Conservation (phyloP, 1,139 yeast species). For the Lizanozyma gosingica region DNA sequence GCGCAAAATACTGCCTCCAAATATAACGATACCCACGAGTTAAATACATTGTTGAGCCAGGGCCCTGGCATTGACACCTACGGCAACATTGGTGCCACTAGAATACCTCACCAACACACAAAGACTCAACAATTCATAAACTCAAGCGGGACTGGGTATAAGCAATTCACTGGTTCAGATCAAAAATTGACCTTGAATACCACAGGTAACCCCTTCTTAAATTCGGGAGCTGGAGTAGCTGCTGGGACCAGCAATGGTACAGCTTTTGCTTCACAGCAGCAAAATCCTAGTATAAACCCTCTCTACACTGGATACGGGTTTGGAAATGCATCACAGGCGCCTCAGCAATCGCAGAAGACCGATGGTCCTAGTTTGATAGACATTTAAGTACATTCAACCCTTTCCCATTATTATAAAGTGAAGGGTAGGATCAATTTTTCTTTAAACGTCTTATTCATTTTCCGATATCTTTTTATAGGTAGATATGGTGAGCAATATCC, state of each 20-base stretch:
- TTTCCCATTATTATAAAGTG: neutral
- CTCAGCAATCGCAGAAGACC: slow-evolving; percentile 17
- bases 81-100: slow-evolving; percentile 84
- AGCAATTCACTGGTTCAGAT: slow-evolving; percentile 32
- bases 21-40: slow-evolving; percentile 55
- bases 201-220: slow-evolving; percentile 67
- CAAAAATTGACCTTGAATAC: slow-evolving; percentile 34
- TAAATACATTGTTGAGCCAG: slow-evolving; percentile 69
- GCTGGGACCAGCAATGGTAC: slow-evolving; percentile 48
- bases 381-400: slow-evolving; percentile 15
- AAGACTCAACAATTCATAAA: slow-evolving; percentile 71
- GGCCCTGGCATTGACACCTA: slow-evolving; percentile 94
- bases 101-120: slow-evolving; percentile 93
- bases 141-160: slow-evolving; percentile 81
- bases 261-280: slow-evolving; percentile 16
- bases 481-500: too few species aligned
- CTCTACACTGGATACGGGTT: slow-evolving; percentile 88
- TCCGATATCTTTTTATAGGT: too few species aligned
- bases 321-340: slow-evolving; percentile 54
- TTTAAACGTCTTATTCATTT: too few species aligned
- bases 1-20: slow-evolving; percentile 27
- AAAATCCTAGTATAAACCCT: slow-evolving; percentile 19
- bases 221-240: slow-evolving; percentile 69
- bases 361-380: slow-evolving; percentile 45
- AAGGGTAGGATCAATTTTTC: neutral